Conservation (phyloP, 306 rosid genomes). For the Acmispon strigosus region DNA sequence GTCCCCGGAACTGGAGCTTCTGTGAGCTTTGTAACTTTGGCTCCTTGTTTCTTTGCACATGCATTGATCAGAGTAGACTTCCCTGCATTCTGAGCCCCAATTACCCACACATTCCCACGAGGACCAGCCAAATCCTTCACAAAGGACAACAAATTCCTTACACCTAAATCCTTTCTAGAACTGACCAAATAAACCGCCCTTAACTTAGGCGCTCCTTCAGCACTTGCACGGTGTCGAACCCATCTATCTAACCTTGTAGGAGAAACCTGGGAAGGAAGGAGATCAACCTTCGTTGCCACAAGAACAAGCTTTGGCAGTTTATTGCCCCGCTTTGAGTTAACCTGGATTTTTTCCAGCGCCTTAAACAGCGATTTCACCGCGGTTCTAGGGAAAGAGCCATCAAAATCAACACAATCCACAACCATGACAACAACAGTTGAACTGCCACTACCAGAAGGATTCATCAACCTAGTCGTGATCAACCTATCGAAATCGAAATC, state of each 20-base stretch:
- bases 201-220: slow-evolving; percentile 75
- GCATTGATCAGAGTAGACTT: slow-evolving; percentile 88
- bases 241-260: slow-evolving; percentile 89
- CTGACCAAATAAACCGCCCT: slow-evolving; percentile 81
- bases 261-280: slow-evolving; percentile 75
- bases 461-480: slow-evolving; percentile 67
- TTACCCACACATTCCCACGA: slow-evolving; percentile 95
- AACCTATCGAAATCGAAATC: slow-evolving; percentile 90
- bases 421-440: slow-evolving; percentile 78
- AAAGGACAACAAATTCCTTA: slow-evolving; percentile 71
- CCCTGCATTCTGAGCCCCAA: slow-evolving; percentile 96
- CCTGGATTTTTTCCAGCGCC: slow-evolving; percentile 46
- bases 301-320: slow-evolving; percentile 80
- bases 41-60: slow-evolving; percentile 73
- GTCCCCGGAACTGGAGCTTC: slow-evolving; percentile 97
- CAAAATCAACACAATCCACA: slow-evolving; percentile 94
- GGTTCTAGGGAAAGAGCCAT: slow-evolving; percentile 76
- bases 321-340: slow-evolving; percentile 47
- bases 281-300: slow-evolving; percentile 90
- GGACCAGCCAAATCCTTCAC: slow-evolving; percentile 81
- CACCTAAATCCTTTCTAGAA: slow-evolving; percentile 69
- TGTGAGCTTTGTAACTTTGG: slow-evolving; percentile 72
- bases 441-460: slow-evolving; percentile 58
- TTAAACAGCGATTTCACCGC: slow-evolving; percentile 75
- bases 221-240: slow-evolving; percentile 77